Evolutionary conservation across 164 flowering plant genomes (phyloP).

Genomic region (Buxus sempervirens): DNA sequence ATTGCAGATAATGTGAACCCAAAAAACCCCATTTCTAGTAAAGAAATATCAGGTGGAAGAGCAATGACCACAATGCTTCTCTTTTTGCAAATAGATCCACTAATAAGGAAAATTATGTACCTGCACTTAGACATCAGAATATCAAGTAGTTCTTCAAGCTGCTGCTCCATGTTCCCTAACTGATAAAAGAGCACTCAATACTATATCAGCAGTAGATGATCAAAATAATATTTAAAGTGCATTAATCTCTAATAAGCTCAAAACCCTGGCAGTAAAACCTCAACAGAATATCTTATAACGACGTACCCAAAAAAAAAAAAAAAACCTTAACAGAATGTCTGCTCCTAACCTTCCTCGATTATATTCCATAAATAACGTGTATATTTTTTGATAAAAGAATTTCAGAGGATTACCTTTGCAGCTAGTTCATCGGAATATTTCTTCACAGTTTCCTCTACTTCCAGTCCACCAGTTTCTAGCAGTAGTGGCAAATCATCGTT

Average conservation of each 20-base stretch:
- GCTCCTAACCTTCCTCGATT: background rate
- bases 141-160: slow-evolving; percentile 64
- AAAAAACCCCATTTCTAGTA: too few relatives aligned
- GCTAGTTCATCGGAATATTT: slow-evolving; percentile 45
- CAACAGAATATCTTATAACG: background rate
- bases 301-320: too few relatives aligned
- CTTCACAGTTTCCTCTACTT: slow-evolving; percentile 43
- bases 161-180: slow-evolving; percentile 59
- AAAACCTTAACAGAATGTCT: background rate
- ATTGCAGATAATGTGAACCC: too few relatives aligned
- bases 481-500: slow-evolving; percentile 44
- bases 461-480: slow-evolving; percentile 30
- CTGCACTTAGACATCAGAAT: slow-evolving; percentile 47
- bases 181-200: slow-evolving; percentile 20
- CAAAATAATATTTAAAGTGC: background rate
- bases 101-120: slow-evolving; percentile 20
- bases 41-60: too few relatives aligned
- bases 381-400: background rate
- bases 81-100: background rate
- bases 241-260: background rate
- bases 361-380: background rate
- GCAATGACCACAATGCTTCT: background rate
- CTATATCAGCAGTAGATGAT: slow-evolving; percentile 4
- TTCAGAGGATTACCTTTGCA: slow-evolving; percentile 37
- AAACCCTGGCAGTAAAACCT: background rate